These are phyloP conservation scores for Phialocephala sp. DNA, from an alignment of 2,329 filamentous ascomycete species.

Conservation along the genomic window DNA sequence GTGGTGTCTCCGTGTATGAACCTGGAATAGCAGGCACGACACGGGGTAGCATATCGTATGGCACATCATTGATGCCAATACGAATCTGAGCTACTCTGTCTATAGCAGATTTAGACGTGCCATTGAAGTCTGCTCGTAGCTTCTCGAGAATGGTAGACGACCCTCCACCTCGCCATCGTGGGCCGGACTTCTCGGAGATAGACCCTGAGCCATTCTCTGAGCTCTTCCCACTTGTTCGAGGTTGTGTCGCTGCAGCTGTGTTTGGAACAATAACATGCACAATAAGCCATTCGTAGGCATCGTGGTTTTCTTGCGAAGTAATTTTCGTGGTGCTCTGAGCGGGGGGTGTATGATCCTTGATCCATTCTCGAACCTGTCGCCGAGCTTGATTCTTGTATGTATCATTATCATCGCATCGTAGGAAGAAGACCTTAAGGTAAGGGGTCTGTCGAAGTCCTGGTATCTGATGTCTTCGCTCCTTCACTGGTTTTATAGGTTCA, in stretches of 20 bases:
- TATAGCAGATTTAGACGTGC: constrained; percentile 68
- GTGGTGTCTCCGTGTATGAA: constrained; percentile 71
- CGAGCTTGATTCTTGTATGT: constrained; percentile 83
- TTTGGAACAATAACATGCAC: constrained; percentile 91
- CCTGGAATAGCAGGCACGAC: constrained; percentile 67
- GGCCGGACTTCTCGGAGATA: constrained; percentile 67
- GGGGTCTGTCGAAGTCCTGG: constrained; percentile 91
- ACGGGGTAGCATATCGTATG: constrained; percentile 66
- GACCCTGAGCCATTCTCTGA: constrained; percentile 56
- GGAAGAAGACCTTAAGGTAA: constrained; percentile 87
- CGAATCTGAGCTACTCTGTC: constrained; percentile 88
- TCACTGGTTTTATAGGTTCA: constrained; percentile 42
- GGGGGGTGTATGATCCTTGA: constrained; percentile 74
- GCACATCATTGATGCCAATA: constrained; percentile 72
- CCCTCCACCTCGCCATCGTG: constrained; percentile 76
- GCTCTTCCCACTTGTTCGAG: constrained; percentile 62
- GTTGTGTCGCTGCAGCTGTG: constrained; percentile 79
- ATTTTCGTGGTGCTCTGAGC: constrained; percentile 58
- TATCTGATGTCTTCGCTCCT: constrained; percentile 86
- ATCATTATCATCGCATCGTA: constrained; percentile 95
- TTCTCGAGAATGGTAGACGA: constrained; percentile 89
- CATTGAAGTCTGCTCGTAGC: constrained; percentile 87
- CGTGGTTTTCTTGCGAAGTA: constrained; percentile 85
- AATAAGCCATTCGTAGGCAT: constrained; percentile 95
- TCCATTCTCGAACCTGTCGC: constrained; percentile 86